Evolutionary conservation across 192 early-diverging fungal species (phyloP).

Genomic region (Powellomyces hirtus): DNA sequence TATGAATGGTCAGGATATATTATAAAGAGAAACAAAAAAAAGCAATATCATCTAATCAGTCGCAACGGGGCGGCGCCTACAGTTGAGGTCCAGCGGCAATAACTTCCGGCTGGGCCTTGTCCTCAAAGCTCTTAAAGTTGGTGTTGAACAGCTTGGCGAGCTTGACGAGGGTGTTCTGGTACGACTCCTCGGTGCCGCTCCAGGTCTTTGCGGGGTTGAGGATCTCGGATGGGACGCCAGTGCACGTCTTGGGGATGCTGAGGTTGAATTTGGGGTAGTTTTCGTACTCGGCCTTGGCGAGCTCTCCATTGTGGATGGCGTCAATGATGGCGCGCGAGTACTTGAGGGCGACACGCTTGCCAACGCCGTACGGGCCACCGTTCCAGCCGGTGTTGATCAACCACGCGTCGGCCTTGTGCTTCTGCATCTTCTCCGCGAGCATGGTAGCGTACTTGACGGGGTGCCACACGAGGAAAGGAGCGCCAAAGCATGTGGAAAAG

Average conservation of each 20-base stretch:
- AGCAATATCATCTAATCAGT: no score
- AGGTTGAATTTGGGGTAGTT: conserved; percentile 88
- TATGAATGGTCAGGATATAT: no score
- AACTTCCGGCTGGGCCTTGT: conserved; percentile 45
- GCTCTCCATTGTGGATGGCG: conserved; percentile 93
- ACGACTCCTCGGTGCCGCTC: conserved; percentile 72
- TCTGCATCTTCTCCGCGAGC: conserved; percentile 92
- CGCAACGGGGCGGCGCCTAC: neutral
- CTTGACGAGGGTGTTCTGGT: conserved; percentile 61
- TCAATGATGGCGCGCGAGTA: conserved; percentile 98
- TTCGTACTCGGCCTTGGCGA: conserved; percentile 78
- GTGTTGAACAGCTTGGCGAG: conserved; percentile 82
- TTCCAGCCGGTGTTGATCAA: conserved; percentile 96
- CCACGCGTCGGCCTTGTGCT: conserved; percentile 86
- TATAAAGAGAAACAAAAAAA: no score
- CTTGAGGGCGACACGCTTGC: conserved; percentile 91
- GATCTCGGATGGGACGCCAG: conserved; percentile 78
- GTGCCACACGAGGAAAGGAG: conserved; percentile 97
- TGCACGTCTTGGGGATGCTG: conserved; percentile 74
- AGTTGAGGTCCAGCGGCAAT: conserved; percentile 24
- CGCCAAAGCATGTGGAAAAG: conserved; percentile 76
- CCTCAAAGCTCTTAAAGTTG: conserved; percentile 86
- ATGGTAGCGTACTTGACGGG: conserved; percentile 94
- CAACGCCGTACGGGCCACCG: conserved; percentile 86
- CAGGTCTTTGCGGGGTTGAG: conserved; percentile 86